Base-by-base conservation (phyloP, 2,329 filamentous ascomycete species). In the Alternaria solani region DNA sequence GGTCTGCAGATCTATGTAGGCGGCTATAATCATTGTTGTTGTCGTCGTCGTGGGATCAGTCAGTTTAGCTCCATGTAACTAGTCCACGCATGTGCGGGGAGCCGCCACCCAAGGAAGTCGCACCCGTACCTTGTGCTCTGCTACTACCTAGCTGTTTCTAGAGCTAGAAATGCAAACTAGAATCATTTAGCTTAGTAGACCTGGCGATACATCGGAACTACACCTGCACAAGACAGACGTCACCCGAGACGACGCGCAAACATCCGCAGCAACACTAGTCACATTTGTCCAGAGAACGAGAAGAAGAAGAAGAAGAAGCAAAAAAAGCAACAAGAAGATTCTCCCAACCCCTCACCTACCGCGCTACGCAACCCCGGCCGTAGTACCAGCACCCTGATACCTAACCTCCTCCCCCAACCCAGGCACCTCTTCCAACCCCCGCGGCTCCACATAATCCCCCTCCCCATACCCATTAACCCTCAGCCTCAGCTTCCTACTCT, bases 401-500 rank as follows among this genome's bases (percentile, higher is more conserved):
- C 60, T 58, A 53, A 70, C 41, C 18, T 26, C 28, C 43, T 59
- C 25, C 66, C 77, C 7, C 39, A 39, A 25, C 0, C 16, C 47
- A 14, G 79, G 78, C 7, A 80, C 78, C 58, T 81, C 78, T 9
- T 70, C 61, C 12, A 81, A 59, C 51, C 74, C 70, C 38, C 62
- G 63, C 3, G 78, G 78, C 71, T 81, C 78, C 23, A 80, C 62
- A 62, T 80, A 79, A 49, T 77, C 73, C 64, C 74, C 55, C 14
- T 52, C 55, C 5, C 14, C 77, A 59, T 78, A 74, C 38, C 76
- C 79, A 66, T 81, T 81, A 1, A 80, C 73, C 36, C 72, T 71
- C 51, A 79, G 55, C 42, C 79, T 70, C 56, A 81, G 62, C 71
- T 79, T 79, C 68, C 78, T 74, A 44, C 69, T 75, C 71, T 80